Evolutionary conservation across 306 rosid species (phyloP).

Genomic region (Rosa persica): DNA sequence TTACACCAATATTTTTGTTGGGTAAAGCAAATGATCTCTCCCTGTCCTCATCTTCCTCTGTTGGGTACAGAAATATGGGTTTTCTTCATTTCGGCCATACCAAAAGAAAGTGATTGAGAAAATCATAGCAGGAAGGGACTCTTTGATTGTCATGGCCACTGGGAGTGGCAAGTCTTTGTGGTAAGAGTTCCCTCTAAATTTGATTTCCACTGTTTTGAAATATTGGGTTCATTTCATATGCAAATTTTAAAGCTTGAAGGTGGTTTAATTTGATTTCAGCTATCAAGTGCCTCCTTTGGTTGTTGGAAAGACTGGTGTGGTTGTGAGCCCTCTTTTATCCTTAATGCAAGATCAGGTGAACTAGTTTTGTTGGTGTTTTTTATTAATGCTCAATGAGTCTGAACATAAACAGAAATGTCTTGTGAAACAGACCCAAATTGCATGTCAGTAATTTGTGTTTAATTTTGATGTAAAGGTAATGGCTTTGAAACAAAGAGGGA

Average conservation of each 20-base stretch:
- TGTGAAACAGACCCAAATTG: neutral
- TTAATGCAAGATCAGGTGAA: slow-evolving; percentile 86
- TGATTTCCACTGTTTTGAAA: neutral
- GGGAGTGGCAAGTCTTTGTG: slow-evolving; percentile 93
- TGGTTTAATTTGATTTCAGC: slow-evolving; percentile 33
- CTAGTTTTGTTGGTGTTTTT: slow-evolving; percentile 12
- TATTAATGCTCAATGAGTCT: neutral
- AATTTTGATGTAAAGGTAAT: slow-evolving; percentile 59
- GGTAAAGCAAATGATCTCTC: neutral
- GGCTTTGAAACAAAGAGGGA: slow-evolving; percentile 68
- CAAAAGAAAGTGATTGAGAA: slow-evolving; percentile 65
- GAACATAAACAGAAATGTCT: neutral
- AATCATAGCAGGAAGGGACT: slow-evolving; percentile 63
- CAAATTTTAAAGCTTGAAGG: neutral
- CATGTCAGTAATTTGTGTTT: neutral
- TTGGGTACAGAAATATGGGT: slow-evolving; percentile 58
- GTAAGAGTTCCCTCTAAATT: slow-evolving; percentile 33
- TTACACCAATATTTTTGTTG: neutral
- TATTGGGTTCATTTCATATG: neutral
- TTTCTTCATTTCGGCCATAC: slow-evolving; percentile 60
- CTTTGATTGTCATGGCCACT: slow-evolving; percentile 83
- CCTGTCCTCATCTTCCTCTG: neutral
- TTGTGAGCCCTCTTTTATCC: slow-evolving; percentile 81
- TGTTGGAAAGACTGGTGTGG: slow-evolving; percentile 71
- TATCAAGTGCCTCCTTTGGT: slow-evolving; percentile 92